Evolutionary conservation across 352 stramenopile genomes (phyloP).

Genomic region (Thalassiosira exigua): DNA sequence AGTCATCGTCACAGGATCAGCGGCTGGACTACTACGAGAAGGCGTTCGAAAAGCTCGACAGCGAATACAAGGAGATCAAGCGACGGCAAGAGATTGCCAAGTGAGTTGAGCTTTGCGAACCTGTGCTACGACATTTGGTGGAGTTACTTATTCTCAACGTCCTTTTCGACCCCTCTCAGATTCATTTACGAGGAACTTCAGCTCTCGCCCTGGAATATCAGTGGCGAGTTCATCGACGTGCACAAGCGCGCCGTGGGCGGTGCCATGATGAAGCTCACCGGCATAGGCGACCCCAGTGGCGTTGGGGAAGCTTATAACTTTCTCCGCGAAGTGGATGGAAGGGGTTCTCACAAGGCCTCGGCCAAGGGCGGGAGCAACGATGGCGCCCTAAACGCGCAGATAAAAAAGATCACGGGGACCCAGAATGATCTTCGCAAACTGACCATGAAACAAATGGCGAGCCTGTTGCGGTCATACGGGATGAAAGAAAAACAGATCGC

Average conservation of each 20-base stretch:
- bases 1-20: conserved; percentile 28
- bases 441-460: conserved; percentile 85
- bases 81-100: conserved; percentile 78
- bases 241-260: conserved; percentile 79
- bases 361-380: no score
- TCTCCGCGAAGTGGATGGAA: conserved; percentile 69
- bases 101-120: conserved; percentile 23
- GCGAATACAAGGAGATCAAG: conserved; percentile 67
- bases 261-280: conserved; percentile 84
- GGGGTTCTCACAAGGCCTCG: no score
- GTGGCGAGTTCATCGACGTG: conserved; percentile 82
- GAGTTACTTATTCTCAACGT: not conserved
- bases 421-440: conserved; percentile 85
- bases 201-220: conserved; percentile 79
- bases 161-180: no score
- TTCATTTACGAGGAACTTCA: conserved; percentile 85
- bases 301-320: conserved; percentile 80
- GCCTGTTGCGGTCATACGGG: conserved; percentile 75
- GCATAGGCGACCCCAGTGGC: conserved; percentile 80
- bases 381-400: conserved; percentile 74
- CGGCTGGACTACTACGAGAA: conserved; percentile 69
- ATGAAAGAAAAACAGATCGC: conserved; percentile 82
- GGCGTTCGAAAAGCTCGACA: conserved; percentile 65
- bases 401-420: conserved; percentile 85
- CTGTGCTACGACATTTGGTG: no score